phyloP scores from a whole-genome alignment of 2,329 filamentous ascomycete species.

The Colletotrichum karsti region DNA sequence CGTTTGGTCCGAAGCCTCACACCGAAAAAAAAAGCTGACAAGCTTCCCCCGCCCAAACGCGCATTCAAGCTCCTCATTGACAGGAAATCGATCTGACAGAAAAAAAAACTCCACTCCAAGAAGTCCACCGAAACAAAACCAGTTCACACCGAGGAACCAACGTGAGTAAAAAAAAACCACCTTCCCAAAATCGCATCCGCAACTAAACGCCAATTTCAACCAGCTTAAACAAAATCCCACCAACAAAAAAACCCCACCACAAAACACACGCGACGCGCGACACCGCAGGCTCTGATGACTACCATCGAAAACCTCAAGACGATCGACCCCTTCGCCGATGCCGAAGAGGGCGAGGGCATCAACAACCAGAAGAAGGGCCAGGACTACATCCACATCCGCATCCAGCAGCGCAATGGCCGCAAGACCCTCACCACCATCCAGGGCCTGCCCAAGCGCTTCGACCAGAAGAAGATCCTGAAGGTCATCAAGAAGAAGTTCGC shows the following conservation, averaged over 20 bases:
- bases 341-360: slow-evolving; percentile 31
- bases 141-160: background rate
- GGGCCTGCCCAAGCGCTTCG: slow-evolving; percentile 98
- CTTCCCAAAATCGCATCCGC: background rate
- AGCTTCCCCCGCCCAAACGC: background rate
- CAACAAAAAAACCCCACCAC: background rate
- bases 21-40: background rate
- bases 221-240: background rate
- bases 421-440: slow-evolving; percentile 99
- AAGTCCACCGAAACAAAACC: background rate
- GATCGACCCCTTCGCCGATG: slow-evolving; percentile 33
- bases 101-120: background rate
- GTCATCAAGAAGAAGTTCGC: slow-evolving; percentile 94
- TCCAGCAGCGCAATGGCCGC: slow-evolving; percentile 68
- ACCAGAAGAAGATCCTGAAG: slow-evolving; percentile 99
- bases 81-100: background rate
- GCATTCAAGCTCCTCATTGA: background rate
- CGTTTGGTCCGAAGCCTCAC: slow-evolving; percentile 9
- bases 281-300: slow-evolving; percentile 29
- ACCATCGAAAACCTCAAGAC: slow-evolving; percentile 34
- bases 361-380: slow-evolving; percentile 29
- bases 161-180: background rate
- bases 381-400: slow-evolving; percentile 33
- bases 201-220: background rate
- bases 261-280: background rate